These are phyloP conservation scores for Pseudophaeomoniella oleicola DNA, from an alignment of 2,329 filamentous ascomycete genomes.

Conservation along the genomic window DNA sequence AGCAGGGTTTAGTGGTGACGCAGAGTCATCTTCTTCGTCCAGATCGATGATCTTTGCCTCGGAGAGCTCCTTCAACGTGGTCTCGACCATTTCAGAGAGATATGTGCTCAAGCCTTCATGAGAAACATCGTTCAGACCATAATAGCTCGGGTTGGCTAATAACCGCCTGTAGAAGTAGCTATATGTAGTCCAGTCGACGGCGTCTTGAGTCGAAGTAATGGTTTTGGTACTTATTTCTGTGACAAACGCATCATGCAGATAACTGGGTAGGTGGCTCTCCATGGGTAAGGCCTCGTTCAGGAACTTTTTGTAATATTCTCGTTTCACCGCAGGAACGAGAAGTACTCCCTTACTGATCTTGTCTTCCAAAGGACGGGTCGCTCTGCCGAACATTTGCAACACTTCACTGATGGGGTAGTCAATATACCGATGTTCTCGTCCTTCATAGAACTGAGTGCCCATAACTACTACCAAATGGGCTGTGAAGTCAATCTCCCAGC, in stretches of 20 bases:
- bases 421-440: slow-evolving; percentile 89
- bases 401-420: slow-evolving; percentile 92
- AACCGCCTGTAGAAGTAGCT: slow-evolving; percentile 96
- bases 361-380: slow-evolving; percentile 63
- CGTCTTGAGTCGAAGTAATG: slow-evolving; percentile 88
- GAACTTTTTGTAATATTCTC: slow-evolving; percentile 98
- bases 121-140: slow-evolving; percentile 73
- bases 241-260: slow-evolving; percentile 89
- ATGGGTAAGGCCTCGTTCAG: slow-evolving; percentile 89
- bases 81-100: slow-evolving; percentile 87
- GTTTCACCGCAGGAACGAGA: slow-evolving; percentile 88
- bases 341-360: slow-evolving; percentile 79
- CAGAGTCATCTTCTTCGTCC: slow-evolving; percentile 82
- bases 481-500: slow-evolving; percentile 82
- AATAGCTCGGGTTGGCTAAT: slow-evolving; percentile 91
- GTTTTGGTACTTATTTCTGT: slow-evolving; percentile 94
- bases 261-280: slow-evolving; percentile 83
- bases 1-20: slow-evolving; percentile 81
- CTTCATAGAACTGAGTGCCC: slow-evolving; percentile 96
- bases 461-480: slow-evolving; percentile 91
- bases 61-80: slow-evolving; percentile 73
- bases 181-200: slow-evolving; percentile 96
- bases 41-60: slow-evolving; percentile 94
- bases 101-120: slow-evolving; percentile 90
- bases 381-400: slow-evolving; percentile 95